Base-by-base conservation (phyloP, 306 rosid species). In the Lithocarpus polystachyus region DNA sequence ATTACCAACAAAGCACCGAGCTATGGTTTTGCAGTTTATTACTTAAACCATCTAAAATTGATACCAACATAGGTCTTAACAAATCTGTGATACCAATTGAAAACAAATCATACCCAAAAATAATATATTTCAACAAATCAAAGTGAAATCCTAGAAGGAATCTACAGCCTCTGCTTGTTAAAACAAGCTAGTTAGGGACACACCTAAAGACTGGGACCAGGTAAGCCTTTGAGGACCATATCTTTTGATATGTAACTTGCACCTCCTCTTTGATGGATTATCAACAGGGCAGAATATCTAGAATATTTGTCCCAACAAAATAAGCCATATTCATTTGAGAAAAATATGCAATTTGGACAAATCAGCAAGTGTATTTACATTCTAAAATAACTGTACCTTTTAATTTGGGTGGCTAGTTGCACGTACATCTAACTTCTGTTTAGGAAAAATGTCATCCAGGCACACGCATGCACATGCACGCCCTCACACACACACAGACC, bases 221-320 rank as follows among this genome's bases (percentile, higher is more conserved):
- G 99, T 86, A 96, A 89, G 88, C 97, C 97, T 90, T 93, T 96
- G 76, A 77, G 61, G 64, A 75, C 91, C 86, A 93, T 86, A 75
- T 93, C 98, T 88, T 88, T 90, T 40, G 98, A 89, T 88, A 96
- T 82, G 82, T 71, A 84, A 73, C 99, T 98, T 71, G 81, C 84
- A 29, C 99, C 99, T 77, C 98, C 99, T 79, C 83, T 88, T 87
- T 17, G 98, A 75, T 43, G 99, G 97, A 73, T 88, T 89, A 80
- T 91, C 94, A 13, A 96, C 97, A 1, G 92, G 90, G 84, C 90
- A 96, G 86, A 81, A 93, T 79, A 91, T 57, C 98, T 93, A 90
- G 52, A 45, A 73, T 80, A 31, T 71, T 82, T 78, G 20, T 68
- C 40, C 29, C 40, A 26, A 79, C 33, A 82, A 29, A 17, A 35